These are phyloP conservation scores for Cryomyces minteri DNA, from an alignment of 495 filamentous ascomycete species.

Conservation along the genomic window DNA sequence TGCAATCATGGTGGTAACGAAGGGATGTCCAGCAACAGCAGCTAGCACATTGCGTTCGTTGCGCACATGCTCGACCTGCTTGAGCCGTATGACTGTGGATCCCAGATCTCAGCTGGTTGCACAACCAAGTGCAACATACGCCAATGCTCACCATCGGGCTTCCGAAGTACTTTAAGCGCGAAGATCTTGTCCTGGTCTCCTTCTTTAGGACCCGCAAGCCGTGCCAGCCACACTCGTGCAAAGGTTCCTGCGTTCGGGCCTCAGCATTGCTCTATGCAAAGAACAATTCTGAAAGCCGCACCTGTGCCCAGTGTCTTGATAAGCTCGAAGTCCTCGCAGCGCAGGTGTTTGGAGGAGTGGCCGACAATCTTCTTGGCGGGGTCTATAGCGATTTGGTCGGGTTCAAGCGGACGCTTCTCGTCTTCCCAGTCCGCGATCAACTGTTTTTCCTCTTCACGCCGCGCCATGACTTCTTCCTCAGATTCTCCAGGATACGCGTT, in stretches of 20 bases:
- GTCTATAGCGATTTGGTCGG: conserved; percentile 33
- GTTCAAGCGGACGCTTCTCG: conserved; percentile 28
- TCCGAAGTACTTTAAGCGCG: conserved; percentile 85
- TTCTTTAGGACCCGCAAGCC: conserved; percentile 22
- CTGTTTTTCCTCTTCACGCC: conserved; percentile 29
- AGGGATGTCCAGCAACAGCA: conserved; percentile 80
- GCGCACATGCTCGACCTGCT: conserved; percentile 94
- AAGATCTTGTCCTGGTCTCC: conserved; percentile 47
- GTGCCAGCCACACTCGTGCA: conserved; percentile 81
- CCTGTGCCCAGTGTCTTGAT: conserved; percentile 85
- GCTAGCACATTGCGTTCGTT: conserved; percentile 80
- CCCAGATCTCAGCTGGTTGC: not conserved
- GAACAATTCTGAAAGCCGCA: conserved; percentile 17
- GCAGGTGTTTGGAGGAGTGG: conserved; percentile 32
- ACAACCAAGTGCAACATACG: not conserved
- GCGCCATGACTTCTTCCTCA: not conserved
- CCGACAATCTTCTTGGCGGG: conserved; percentile 39
- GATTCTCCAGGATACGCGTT: not conserved
- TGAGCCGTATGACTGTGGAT: conserved; percentile 70
- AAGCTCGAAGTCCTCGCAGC: conserved; percentile 59
- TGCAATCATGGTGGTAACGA: conserved; percentile 80
- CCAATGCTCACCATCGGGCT: conserved; percentile 46
- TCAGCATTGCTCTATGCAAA: conserved; percentile 14
- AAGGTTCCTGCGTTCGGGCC: conserved; percentile 54
- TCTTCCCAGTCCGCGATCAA: conserved; percentile 27